phyloP scores from a whole-genome alignment of 2,329 filamentous ascomycete species.

The Reticulascus tulasneorum region DNA sequence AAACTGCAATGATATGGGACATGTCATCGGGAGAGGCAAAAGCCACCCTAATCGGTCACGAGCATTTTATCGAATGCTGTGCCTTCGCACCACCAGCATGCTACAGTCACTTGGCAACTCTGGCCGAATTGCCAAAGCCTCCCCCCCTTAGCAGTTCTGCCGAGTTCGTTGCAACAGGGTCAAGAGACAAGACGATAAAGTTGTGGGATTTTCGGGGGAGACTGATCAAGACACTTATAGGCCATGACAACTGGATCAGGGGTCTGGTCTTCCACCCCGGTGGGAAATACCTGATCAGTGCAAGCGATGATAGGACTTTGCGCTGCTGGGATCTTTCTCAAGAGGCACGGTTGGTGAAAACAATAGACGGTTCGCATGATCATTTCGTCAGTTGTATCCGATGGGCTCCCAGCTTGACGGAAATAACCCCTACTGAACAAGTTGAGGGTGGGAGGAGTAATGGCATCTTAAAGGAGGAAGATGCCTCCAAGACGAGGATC shows the following conservation, averaged over 20 bases:
- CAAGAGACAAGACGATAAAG: conserved; percentile 84
- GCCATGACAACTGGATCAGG: conserved; percentile 94
- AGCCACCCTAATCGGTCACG: conserved; percentile 77
- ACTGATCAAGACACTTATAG: conserved; percentile 76
- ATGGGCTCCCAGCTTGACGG: conserved; percentile 73
- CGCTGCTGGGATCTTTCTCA: conserved; percentile 92
- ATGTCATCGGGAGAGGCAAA: conserved; percentile 72
- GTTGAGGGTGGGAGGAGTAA: conserved; percentile 40
- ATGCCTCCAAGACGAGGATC: conserved; percentile 57
- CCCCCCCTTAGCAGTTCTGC: conserved; percentile 70
- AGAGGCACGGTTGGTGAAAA: conserved; percentile 85
- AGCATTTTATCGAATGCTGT: conserved; percentile 82
- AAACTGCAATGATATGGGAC: conserved; percentile 81
- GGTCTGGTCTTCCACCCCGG: conserved; percentile 85
- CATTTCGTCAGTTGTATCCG: conserved; percentile 84
- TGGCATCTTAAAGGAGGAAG: conserved; percentile 45
- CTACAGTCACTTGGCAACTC: conserved; percentile 70
- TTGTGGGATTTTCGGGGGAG: conserved; percentile 85
- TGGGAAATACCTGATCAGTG: conserved; percentile 83
- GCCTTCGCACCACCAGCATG: conserved; percentile 75
- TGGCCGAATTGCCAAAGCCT: conserved; percentile 81
- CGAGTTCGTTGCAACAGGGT: conserved; percentile 87
- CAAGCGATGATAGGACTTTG: conserved; percentile 85
- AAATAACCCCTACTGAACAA: conserved; percentile 27
- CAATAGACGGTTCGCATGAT: conserved; percentile 69